Base-by-base conservation (phyloP, 1,139 yeast species). In the Hyphopichia buzzinii region DNA sequence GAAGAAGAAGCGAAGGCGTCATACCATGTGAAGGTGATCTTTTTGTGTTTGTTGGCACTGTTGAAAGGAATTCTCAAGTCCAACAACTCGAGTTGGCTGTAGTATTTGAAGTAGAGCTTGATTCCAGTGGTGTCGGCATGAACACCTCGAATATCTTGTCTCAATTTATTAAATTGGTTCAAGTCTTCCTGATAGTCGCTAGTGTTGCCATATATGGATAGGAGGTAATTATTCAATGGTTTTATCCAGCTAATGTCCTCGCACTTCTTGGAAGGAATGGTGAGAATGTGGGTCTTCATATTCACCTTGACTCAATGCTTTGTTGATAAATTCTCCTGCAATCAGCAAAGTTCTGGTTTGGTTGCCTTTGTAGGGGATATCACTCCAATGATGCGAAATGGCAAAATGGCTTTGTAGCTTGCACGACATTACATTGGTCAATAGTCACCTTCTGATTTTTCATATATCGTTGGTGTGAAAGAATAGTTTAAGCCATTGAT, bases 71-170 rank as follows among this genome's bases (percentile, higher is more conserved):
- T 59, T 39, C 97, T 68, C 47, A 87, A 62, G 46, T 86, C 92
- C 34, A 92, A 62, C 14, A 88, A 74, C 51, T 90, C 96, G 45
- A 92, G 57, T 55, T 85, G 95, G 21, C 88, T 86, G 52, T 83
- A 88, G 59, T 92, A 92, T 40, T 77, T 74, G 54, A 77, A 81
- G 44, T 84, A 72, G 35, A 83, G 61, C 44, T 76, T 47, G 14
- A 74, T 64, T 1, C 78, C 76, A 0, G 77, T 67, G 16, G 54
- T 48, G 47, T 78, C 84, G 29, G 76, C 71, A 40, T 70, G 67
- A 4, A 76, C 73, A 26, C 85, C 86, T 24, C 78, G 60, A 17
- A 80, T 64, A 49, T 82, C 87, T 46, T 67, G 76, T 40, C 96
- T 74, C 35, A 84, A 61, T 38, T 79, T 75, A 47, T 81, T 72